Evolutionary conservation across 208 protist species (phyloP), one percentile per base, ranked within the genome.

Genomic region (Trypanosoma melophagium): DNA sequence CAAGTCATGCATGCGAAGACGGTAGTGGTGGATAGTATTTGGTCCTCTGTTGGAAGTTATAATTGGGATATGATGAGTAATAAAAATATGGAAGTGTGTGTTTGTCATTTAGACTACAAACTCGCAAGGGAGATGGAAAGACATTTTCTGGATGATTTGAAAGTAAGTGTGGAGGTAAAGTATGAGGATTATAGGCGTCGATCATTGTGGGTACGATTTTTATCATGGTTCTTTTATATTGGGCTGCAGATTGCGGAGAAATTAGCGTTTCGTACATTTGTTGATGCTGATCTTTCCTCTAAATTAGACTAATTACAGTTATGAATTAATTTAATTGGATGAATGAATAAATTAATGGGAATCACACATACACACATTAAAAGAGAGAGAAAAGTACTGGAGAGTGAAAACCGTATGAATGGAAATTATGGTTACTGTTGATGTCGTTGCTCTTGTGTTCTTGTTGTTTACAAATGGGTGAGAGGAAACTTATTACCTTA

Each of bases 21-120:
- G 31, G 80, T 96, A 24, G 88, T 96, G 1, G 90, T 90, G n/a
- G 94, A 97, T 71, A 94, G 90, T 57, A 81, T 95, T 58, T 97
- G 86, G 88, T 85, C 77, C 54, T 94, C 83, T 9, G 80, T 97
- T 22, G 94, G 94, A 28, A 95, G 84, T 72, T 97, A 95, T 77
- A 97, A 97, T 71, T 92, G 92, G 80, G 94, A 97, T 59, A 74
- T 92, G 59, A 90, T 97, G 86, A 94, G 87, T 74, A 95, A 97
- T 76, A 92, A 90, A 44, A 95, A 96, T 72, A 74, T 97, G 55
- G 90, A 97, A 69, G 85, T 95, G 52, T 95, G 89, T 60, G 49
- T 96, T 9, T 92, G 84, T 66, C 81, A 92, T 60, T 68, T 95
- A 10, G 81, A 88, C 60, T 59, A 77, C 16, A 77, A 65, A 3